Evolutionary conservation across 2,329 filamentous ascomycete genomes (phyloP), one percentile per base, ranked within the genome.

Genomic region (Blumeria graminis): DNA sequence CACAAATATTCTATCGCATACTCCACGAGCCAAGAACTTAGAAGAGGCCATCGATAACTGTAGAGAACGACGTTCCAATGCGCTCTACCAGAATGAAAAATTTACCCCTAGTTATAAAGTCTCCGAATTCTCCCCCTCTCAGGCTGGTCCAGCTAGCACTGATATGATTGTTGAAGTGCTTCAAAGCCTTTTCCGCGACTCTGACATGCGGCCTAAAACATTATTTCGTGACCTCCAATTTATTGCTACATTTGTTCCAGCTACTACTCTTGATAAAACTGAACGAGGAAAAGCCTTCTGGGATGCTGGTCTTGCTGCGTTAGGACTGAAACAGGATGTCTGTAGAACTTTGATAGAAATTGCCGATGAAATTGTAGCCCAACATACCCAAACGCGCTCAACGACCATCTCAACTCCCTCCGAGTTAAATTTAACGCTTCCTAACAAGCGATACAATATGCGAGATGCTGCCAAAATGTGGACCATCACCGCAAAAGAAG

Each of bases 401-500:
- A 68, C 69, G 10, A 54, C 58, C 5, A 59, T 61, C 0, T 43
- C 59, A 4, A 55, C 58, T 5, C 50, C 58, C 4, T 56, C 60
- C n/a, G 38, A 53, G 1, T 22, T 56, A 9, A 58, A 60, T 3
- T 28, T 34, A 9, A 56, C 69, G 9, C 68, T 65, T 45, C 69
- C 71, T 9, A 57, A 78, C 3, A 75, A 80, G 57, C 76, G 80
- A 51, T 82, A 86, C 68, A 80, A 76, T 57, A 78, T 92, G 65
- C 75, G 80, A 46, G 87, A 95, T 66, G 90, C 88, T 0, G 89
- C 85, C 2, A 80, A 77, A 62, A 92, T 96, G 81, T 87, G 86
- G 74, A 84, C 86, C 60, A 92, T 95, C 65, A 90, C 89, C 1
- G 92, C 92, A 14, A 92, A 89, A 67, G 92, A 98, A 69, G 89